Evolutionary conservation across 2,329 filamentous ascomycete genomes (phyloP), one percentile per base, ranked within the genome.

Genomic region (Verticillium tricorpus): DNA sequence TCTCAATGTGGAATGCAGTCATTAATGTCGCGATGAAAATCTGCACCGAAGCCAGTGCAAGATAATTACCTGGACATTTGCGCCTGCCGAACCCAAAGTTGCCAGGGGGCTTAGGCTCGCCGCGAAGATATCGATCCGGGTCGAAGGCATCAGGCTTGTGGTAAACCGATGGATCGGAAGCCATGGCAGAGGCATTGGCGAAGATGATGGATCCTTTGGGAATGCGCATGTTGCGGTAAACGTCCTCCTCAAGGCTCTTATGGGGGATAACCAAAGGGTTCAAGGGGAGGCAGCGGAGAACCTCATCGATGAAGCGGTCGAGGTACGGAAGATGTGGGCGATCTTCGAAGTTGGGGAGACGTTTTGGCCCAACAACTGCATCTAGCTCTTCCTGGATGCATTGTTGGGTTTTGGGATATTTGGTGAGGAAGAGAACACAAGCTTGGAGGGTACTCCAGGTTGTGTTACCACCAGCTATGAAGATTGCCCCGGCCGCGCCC

Each of bases 151-250:
- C 73, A 1, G 80, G 78, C 58, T 79, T 64, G 3, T 60, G 61
- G 70, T 82, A 83, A 2, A 73, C 69, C 3, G 60, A 57, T 58
- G 74, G 66, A 63, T 84, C 74, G 45, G 73, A 73, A 28, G 74
- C 77, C 77, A 80, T 84, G 58, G 77, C 77, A 14, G 73, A 70
- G n/a, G 74, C 70, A 59, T 80, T 82, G 34, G 77, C 75, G 59
- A 76, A 74, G 6, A 81, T 69, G 19, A 77, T 69, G 5, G 77
- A 76, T 2, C 84, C 85, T n/a, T 79, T 80, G 11, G 83, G 84
- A 58, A 88, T 85, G 62, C 80, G 78, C 71, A 84, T 82, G 37
- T 79, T 84, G 22, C 82, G 74, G 67, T 87, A 88, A 12, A 80
- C 73, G 61, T 88, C 85, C 58, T 87, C 84, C 56, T 80, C 70